These are phyloP conservation scores for Arxiozyma slooffiae DNA, from an alignment of 1,139 yeast genomes.

Conservation along the genomic window DNA sequence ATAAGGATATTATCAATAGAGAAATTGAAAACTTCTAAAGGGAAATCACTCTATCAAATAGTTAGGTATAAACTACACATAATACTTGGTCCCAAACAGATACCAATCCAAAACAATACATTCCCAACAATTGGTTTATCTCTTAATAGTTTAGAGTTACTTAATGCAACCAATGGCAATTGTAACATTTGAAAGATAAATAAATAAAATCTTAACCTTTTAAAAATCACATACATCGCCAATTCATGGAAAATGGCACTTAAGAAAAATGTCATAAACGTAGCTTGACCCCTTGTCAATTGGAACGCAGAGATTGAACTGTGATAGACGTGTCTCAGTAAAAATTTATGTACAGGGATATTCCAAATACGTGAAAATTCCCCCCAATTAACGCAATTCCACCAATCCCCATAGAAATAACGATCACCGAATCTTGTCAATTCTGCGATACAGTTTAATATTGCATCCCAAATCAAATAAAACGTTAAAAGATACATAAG, in stretches of 20 bases:
- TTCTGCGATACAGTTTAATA: slow-evolving; percentile 81
- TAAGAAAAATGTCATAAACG: slow-evolving; percentile 68
- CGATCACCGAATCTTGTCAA: slow-evolving; percentile 79
- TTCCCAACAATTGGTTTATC: slow-evolving; percentile 61
- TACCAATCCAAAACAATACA: slow-evolving; percentile 83
- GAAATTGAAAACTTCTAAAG: background rate
- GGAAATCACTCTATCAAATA: slow-evolving; percentile 36
- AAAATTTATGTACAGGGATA: slow-evolving; percentile 83
- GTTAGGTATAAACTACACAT: slow-evolving; percentile 78
- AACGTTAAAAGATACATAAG: slow-evolving; percentile 69
- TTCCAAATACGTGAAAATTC: slow-evolving; percentile 94
- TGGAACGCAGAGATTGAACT: slow-evolving; percentile 72
- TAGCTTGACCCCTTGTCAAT: slow-evolving; percentile 57
- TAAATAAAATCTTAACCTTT: slow-evolving; percentile 69
- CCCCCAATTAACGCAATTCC: slow-evolving; percentile 93
- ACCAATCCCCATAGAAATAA: slow-evolving; percentile 92
- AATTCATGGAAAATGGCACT: slow-evolving; percentile 82
- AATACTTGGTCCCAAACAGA: slow-evolving; percentile 81
- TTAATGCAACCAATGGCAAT: slow-evolving; percentile 51
- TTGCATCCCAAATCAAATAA: slow-evolving; percentile 90
- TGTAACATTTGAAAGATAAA: slow-evolving; percentile 69
- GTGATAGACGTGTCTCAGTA: slow-evolving; percentile 88
- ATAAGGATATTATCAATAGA: too few relatives aligned
- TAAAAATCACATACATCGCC: slow-evolving; percentile 84
- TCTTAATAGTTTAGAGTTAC: slow-evolving; percentile 43